phyloP scores from a whole-genome alignment of 75 land plant species.

The Selaginella moellendorffii region DNA sequence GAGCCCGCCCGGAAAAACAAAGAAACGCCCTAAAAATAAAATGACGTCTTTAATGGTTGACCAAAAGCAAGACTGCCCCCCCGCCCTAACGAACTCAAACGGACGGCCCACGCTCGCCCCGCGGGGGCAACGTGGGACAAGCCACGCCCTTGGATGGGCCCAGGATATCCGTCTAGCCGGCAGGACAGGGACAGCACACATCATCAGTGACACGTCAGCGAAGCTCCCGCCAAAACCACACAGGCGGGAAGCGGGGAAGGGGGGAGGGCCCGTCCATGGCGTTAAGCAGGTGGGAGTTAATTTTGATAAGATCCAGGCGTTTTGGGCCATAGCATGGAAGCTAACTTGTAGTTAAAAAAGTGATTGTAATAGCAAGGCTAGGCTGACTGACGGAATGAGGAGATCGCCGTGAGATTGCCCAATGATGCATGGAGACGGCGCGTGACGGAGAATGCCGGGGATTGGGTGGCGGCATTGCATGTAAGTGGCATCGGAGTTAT shows the following conservation, averaged over 20 bases:
- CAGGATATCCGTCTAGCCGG: background rate
- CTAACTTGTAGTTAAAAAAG: background rate
- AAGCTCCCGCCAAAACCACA: background rate
- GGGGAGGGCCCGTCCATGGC: no score
- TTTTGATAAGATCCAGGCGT: background rate
- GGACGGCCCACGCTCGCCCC: no score
- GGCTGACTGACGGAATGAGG: background rate
- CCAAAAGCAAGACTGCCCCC: no score
- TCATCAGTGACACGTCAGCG: background rate
- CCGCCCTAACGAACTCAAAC: no score
- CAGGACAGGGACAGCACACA: background rate
- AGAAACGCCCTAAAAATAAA: no score
- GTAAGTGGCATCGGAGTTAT: no score
- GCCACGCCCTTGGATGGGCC: no score
- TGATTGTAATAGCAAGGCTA: conserved; percentile 1
- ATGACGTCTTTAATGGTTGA: no score
- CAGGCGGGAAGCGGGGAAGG: background rate
- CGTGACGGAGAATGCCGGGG: background rate
- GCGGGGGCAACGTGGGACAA: no score
- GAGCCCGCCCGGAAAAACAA: no score
- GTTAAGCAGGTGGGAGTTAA: background rate
- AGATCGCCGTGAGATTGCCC: background rate
- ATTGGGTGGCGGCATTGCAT: background rate
- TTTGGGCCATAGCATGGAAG: background rate
- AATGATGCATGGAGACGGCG: background rate